Conservation (phyloP, 805 yeast genomes). For the Sugiyamaella smithiae region DNA sequence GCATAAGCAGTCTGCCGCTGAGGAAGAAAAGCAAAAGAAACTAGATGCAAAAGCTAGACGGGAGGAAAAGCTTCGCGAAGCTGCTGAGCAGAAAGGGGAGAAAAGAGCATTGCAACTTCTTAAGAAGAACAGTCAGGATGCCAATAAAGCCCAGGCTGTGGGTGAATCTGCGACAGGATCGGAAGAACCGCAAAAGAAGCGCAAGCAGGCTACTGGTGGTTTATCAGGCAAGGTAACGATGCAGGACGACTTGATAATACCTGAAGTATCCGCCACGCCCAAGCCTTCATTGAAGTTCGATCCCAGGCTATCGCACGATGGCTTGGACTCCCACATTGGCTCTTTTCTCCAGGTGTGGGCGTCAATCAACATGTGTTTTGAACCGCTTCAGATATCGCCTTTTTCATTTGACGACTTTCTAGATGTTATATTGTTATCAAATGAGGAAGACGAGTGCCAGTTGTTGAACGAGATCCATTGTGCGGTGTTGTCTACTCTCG, state of each 20-base stretch:
- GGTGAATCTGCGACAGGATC: constrained; percentile 2
- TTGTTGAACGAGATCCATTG: constrained; percentile 68
- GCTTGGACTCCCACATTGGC: constrained; percentile 23
- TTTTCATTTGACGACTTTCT: constrained; percentile 79
- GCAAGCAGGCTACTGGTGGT: neutral
- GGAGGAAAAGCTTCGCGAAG: constrained; percentile 6
- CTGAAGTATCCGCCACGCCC: neutral
- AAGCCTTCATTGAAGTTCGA: constrained; percentile 16
- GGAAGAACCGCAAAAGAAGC: constrained; percentile 3
- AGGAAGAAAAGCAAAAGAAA: constrained; percentile 2
- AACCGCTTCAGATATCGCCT: constrained; percentile 61
- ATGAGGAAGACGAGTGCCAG: constrained; percentile 45
- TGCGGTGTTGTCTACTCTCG: constrained; percentile 54
- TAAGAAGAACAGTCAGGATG: neutral
- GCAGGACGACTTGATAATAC: constrained; percentile 7
- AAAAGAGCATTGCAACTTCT: constrained; percentile 11
- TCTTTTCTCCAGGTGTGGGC: constrained; percentile 62
- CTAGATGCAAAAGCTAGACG: constrained; percentile 6
- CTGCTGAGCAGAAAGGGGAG: constrained; percentile 13
- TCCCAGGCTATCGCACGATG: constrained; percentile 7
- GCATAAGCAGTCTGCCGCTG: constrained; percentile 1
- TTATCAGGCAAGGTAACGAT: neutral
- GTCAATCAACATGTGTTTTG: constrained; percentile 67
- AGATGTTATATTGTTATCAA: constrained; percentile 52
- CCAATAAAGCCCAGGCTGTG: neutral